Percentiles rank a stretch among this genome's conserved stretches.
These are phyloP conservation scores for Lichtheimia ornata DNA, from an alignment of 371 early-diverging fungal species.

Conservation along the genomic window DNA sequence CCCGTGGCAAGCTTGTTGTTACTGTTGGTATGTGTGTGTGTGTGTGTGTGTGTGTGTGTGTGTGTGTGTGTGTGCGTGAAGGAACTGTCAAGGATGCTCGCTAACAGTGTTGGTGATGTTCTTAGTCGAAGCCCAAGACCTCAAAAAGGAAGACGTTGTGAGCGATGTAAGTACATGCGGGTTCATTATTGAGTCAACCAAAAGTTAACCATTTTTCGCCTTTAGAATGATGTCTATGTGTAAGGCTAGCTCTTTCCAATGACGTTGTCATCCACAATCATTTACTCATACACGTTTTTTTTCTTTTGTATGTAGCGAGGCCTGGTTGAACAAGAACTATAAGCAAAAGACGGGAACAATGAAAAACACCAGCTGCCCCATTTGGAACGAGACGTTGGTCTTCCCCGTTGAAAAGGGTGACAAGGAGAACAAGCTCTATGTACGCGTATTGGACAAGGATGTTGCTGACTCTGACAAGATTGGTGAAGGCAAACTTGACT, in stretches of 20 bases:
- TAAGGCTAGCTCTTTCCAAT: background rate
- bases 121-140: constrained; percentile 15
- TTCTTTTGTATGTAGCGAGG: constrained; percentile 2
- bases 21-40: background rate
- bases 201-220: background rate
- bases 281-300: background rate
- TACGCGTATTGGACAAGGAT: constrained; percentile 41
- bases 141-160: constrained; percentile 19
- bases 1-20: background rate
- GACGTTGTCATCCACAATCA: background rate
- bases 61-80: no score
- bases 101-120: background rate
- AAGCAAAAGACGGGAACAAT: constrained; percentile 15
- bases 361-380: constrained; percentile 13
- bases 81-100: no score
- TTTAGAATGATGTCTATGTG: constrained; percentile 21
- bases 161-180: constrained; percentile 8
- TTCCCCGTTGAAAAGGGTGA: constrained; percentile 19
- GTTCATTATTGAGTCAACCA: background rate
- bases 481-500: constrained; percentile 35
- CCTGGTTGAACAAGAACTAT: constrained; percentile 20
- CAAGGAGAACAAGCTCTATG: constrained; percentile 26
- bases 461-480: constrained; percentile 38
- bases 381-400: constrained; percentile 21
- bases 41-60: no score